Evolutionary conservation across 306 rosid genomes (phyloP).

Genomic region (Purshia tridentata): DNA sequence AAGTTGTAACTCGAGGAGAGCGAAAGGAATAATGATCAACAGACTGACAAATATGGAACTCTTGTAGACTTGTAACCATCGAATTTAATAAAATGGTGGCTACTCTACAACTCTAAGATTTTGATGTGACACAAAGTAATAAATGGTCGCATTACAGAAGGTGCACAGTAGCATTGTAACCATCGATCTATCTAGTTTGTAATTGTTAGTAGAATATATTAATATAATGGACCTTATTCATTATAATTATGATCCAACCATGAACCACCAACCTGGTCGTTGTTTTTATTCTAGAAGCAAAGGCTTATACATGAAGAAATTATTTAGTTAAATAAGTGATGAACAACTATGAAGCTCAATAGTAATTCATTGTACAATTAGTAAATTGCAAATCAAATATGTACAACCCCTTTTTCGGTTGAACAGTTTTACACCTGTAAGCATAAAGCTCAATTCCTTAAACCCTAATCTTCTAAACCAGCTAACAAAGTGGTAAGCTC

Average conservation of each 20-base stretch:
- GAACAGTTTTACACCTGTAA: no score
- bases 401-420: neutral
- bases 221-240: neutral
- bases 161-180: neutral
- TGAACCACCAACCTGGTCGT: neutral
- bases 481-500: neutral
- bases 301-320: no score
- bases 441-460: no score
- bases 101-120: neutral
- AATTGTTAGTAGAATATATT: neutral
- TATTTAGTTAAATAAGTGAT: no score
- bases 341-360: neutral
- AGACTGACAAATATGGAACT: neutral
- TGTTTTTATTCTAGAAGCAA: neutral
- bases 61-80: neutral
- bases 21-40: neutral
- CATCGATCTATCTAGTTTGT: neutral
- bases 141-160: neutral
- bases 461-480: neutral
- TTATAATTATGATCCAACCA: neutral
- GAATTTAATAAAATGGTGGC: neutral
- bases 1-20: conserved; percentile 9
- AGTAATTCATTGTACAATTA: neutral
- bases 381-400: neutral
- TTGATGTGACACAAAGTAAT: conserved; percentile 12